These are phyloP conservation scores for Xylariaceae sp. DNA, from an alignment of 2,329 filamentous ascomycete species.

Conservation along the genomic window DNA sequence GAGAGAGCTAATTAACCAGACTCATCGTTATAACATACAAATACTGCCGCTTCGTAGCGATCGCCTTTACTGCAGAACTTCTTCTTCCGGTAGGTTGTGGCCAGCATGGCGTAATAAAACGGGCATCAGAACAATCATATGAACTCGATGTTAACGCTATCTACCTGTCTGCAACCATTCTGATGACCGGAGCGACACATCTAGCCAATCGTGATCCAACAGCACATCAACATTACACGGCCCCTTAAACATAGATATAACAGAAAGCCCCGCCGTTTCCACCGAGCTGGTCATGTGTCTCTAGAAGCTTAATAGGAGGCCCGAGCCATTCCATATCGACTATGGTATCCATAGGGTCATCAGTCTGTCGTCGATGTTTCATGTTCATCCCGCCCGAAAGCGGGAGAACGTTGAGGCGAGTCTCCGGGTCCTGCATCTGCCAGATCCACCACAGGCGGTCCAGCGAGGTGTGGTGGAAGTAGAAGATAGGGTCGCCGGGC, in stretches of 20 bases:
- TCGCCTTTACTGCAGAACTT: too few relatives aligned
- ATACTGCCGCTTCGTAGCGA: too few relatives aligned
- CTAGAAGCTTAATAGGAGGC: constrained; percentile 30
- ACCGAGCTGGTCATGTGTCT: constrained; percentile 36
- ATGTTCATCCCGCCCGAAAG: constrained; percentile 26
- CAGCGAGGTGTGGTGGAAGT: constrained; percentile 43
- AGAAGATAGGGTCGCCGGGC: constrained; percentile 45
- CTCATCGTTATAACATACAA: too few relatives aligned
- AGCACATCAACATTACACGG: too few relatives aligned
- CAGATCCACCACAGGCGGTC: constrained; percentile 47
- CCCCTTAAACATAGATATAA: constrained; percentile 31
- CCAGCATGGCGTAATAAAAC: too few relatives aligned
- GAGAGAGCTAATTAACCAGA: too few relatives aligned
- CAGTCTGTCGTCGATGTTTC: constrained; percentile 15
- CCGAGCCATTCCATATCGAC: constrained; percentile 37
- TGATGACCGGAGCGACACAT: too few relatives aligned
- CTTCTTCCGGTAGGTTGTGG: too few relatives aligned
- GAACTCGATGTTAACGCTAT: too few relatives aligned
- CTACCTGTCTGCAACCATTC: too few relatives aligned
- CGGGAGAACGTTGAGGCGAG: constrained; percentile 38
- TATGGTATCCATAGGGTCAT: constrained; percentile 23
- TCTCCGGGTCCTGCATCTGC: constrained; percentile 44
- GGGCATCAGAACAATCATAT: too few relatives aligned
- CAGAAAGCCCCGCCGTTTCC: constrained; percentile 34
- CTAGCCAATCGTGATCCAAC: too few relatives aligned